These are phyloP conservation scores for Venturia pyrina DNA, from an alignment of 2,329 filamentous ascomycete species.

Conservation along the genomic window DNA sequence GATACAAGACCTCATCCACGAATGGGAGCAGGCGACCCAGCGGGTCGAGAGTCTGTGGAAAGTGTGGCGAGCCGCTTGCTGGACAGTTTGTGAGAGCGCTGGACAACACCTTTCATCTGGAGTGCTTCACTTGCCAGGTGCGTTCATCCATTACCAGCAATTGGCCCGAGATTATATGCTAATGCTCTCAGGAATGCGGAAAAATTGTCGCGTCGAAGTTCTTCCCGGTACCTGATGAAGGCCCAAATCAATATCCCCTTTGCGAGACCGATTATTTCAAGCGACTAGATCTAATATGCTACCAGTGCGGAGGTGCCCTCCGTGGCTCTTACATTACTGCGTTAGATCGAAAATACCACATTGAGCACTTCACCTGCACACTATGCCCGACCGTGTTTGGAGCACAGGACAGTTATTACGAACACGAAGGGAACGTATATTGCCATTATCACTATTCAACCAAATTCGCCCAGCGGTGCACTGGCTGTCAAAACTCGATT, in stretches of 20 bases:
- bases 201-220: conserved; percentile 98
- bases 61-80: conserved; percentile 77
- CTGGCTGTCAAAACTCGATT: conserved; percentile 93
- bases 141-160: conserved; percentile 26
- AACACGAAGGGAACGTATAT: conserved; percentile 92
- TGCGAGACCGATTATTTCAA: conserved; percentile 97
- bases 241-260: conserved; percentile 82
- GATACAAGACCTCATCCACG: not conserved
- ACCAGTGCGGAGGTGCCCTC: conserved; percentile 82
- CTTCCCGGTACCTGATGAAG: conserved; percentile 89
- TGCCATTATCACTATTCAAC: conserved; percentile 99
- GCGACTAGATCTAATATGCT: conserved; percentile 80
- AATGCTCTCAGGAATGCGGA: conserved; percentile 67
- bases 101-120: conserved; percentile 88
- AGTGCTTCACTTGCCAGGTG: conserved; percentile 97
- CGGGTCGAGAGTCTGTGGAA: conserved; percentile 51
- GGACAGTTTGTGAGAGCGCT: conserved; percentile 94
- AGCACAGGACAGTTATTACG: conserved; percentile 96
- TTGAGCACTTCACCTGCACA: conserved; percentile 97
- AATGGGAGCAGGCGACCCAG: conserved; percentile 23
- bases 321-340: conserved; percentile 97
- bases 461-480: conserved; percentile 89
- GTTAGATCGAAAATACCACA: conserved; percentile 94
- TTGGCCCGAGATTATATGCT: not conserved
- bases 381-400: conserved; percentile 97